Conservation (phyloP, 2,329 filamentous ascomycete species). For the Alternaria triticimaculans region DNA sequence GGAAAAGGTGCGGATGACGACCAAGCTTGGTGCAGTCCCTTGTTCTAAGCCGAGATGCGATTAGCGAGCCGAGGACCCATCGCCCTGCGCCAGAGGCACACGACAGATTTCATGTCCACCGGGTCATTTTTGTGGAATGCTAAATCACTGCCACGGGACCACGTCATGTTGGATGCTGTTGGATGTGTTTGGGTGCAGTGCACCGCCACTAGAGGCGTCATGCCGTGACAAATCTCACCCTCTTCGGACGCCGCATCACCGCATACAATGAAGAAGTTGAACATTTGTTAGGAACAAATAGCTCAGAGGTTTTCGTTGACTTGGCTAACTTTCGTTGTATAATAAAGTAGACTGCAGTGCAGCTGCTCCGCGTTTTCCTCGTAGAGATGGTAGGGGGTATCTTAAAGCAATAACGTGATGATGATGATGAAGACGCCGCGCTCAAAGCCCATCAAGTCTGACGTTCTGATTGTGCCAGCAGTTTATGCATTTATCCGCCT, state of each 20-base stretch:
- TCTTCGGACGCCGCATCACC: neutral
- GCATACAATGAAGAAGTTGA: neutral
- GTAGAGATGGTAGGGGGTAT: neutral
- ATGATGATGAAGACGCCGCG: neutral
- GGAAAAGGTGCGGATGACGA: conserved; percentile 16
- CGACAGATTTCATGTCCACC: conserved; percentile 19
- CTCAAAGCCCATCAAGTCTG: conserved; percentile 6
- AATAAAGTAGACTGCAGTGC: neutral
- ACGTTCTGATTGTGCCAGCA: conserved; percentile 34
- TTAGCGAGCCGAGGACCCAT: conserved; percentile 23
- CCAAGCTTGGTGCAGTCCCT: conserved; percentile 8
- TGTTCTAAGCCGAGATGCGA: conserved; percentile 17
- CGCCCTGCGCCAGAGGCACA: conserved; percentile 26
- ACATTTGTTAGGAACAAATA: neutral
- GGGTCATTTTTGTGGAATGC: conserved; percentile 2
- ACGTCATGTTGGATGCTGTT: conserved; percentile 28
- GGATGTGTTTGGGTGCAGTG: neutral
- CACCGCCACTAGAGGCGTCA: conserved; percentile 19
- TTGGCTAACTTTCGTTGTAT: neutral
- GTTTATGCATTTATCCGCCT: conserved; percentile 27
- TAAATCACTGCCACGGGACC: conserved; percentile 26
- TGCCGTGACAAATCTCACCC: neutral
- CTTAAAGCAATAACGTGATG: neutral
- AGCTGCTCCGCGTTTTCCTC: neutral
- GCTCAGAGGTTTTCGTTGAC: neutral